Evolutionary conservation across 2,329 filamentous ascomycete species (phyloP).

Genomic region (Plectosphaerella sp.): DNA sequence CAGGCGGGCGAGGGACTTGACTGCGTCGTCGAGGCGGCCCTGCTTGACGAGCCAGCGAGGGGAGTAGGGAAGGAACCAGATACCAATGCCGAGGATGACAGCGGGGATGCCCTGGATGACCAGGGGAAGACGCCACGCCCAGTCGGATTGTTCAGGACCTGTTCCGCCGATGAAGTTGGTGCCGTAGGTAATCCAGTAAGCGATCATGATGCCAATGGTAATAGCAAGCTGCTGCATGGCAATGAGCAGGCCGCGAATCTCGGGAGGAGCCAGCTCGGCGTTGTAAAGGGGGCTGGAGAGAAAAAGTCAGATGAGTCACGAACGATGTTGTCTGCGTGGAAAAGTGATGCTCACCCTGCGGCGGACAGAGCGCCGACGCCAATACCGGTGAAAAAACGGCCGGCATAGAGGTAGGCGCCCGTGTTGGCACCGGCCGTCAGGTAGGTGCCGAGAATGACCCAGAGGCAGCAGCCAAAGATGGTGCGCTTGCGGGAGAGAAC

Average conservation of each 20-base stretch:
- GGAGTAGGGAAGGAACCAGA: constrained; percentile 45
- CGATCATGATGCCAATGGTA: constrained; percentile 35
- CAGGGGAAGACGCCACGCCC: constrained; percentile 42
- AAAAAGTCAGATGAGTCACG: neutral
- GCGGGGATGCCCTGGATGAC: constrained; percentile 51
- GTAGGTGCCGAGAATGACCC: constrained; percentile 40
- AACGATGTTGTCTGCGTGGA: neutral
- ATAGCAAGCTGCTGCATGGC: constrained; percentile 38
- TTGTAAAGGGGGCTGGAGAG: constrained; percentile 33
- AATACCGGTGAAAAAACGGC: constrained; percentile 40
- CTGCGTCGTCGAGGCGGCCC: constrained; percentile 22
- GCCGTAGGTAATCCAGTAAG: constrained; percentile 37
- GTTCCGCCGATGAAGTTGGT: constrained; percentile 37
- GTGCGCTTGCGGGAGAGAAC: constrained; percentile 46
- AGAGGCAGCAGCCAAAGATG: constrained; percentile 43
- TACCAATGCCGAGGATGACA: constrained; percentile 47
- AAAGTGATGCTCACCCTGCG: constrained; percentile 19
- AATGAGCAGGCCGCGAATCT: constrained; percentile 42
- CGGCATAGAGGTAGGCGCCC: constrained; percentile 16
- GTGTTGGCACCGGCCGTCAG: constrained; percentile 19
- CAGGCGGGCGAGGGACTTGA: constrained; percentile 22
- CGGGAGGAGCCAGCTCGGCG: constrained; percentile 42
- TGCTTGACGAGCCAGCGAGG: constrained; percentile 28
- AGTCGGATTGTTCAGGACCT: constrained; percentile 36
- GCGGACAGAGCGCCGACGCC: constrained; percentile 42